These are phyloP conservation scores for Ogataea minuta DNA, from an alignment of 805 yeast genomes.

Conservation along the genomic window DNA sequence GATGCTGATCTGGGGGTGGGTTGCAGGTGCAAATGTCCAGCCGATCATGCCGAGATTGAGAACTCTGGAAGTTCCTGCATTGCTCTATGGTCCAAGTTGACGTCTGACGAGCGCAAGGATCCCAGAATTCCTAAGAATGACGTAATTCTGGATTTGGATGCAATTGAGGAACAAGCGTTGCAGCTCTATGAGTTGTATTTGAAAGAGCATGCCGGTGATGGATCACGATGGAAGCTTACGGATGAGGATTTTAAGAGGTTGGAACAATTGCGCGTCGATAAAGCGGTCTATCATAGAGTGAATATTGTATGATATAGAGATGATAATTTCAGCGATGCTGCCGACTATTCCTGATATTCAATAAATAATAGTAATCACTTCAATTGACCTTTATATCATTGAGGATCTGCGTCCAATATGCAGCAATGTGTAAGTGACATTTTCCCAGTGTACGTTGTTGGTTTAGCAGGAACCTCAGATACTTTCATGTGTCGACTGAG, in stretches of 20 bases:
- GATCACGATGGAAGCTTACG: constrained; percentile 28
- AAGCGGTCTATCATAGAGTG: too few relatives aligned
- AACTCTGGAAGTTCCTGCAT: constrained; percentile 52
- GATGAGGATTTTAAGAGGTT: constrained; percentile 15
- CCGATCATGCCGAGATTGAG: constrained; percentile 51
- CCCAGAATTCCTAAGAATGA: constrained; percentile 10
- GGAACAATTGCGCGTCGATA: constrained; percentile 12
- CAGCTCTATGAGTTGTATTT: constrained; percentile 26
- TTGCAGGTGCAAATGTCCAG: constrained; percentile 83
- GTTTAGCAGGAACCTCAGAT: too few relatives aligned
- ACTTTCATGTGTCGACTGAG: too few relatives aligned
- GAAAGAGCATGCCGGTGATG: constrained; percentile 19
- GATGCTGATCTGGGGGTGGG: constrained; percentile 51
- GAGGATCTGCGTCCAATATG: too few relatives aligned
- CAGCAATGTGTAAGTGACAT: too few relatives aligned
- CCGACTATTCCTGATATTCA: too few relatives aligned
- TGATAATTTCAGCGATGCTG: too few relatives aligned
- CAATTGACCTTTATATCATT: too few relatives aligned
- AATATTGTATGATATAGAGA: too few relatives aligned
- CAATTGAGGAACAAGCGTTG: constrained; percentile 27
- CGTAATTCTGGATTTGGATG: constrained; percentile 26
- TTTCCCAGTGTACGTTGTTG: too few relatives aligned
- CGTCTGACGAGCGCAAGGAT: constrained; percentile 26
- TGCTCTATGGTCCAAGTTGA: constrained; percentile 43
- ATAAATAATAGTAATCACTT: too few relatives aligned